A percentile compares a stretch with the other conserved stretches of the same genome.
Evolutionary conservation across 169 alveolate genomes (phyloP).

Genomic region (Plasmodium sp.): DNA sequence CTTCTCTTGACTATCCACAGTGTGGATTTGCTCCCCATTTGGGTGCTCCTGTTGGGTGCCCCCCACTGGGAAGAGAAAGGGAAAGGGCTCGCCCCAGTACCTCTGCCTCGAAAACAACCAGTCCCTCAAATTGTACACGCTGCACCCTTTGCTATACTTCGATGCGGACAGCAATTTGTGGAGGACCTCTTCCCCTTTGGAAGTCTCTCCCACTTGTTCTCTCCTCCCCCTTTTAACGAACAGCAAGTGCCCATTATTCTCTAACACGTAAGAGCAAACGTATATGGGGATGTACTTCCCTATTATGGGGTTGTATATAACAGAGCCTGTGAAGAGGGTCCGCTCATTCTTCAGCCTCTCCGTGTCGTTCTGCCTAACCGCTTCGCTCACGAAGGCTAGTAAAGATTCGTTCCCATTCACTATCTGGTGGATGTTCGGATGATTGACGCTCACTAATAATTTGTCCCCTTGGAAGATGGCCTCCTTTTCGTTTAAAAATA

Average conservation of each 20-base stretch:
- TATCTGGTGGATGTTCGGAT: slow-evolving; percentile 31
- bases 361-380: background rate
- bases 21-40: background rate
- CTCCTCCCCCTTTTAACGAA: slow-evolving; percentile 19
- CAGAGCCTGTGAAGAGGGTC: slow-evolving; percentile 43
- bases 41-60: slow-evolving; percentile 58
- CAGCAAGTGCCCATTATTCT: slow-evolving; percentile 12
- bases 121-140: slow-evolving; percentile 84
- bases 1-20: background rate
- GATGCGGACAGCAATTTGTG: slow-evolving; percentile 17
- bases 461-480: slow-evolving; percentile 20
- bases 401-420: slow-evolving; percentile 16
- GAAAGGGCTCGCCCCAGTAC: slow-evolving; percentile 96
- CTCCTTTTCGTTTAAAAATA: slow-evolving; percentile 34
- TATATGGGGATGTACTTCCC: slow-evolving; percentile 68
- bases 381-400: background rate
- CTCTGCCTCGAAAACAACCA: slow-evolving; percentile 94
- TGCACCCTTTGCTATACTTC: slow-evolving; percentile 35
- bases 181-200: background rate
- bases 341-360: slow-evolving; percentile 42
- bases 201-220: background rate
- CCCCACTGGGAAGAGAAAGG: slow-evolving; percentile 80
- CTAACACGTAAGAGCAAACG: slow-evolving; percentile 71
- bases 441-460: slow-evolving; percentile 44
- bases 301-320: slow-evolving; percentile 72